phyloP scores from a whole-genome alignment of 176 grass and related monocot genomes.

The Saccharum spontaneum region DNA sequence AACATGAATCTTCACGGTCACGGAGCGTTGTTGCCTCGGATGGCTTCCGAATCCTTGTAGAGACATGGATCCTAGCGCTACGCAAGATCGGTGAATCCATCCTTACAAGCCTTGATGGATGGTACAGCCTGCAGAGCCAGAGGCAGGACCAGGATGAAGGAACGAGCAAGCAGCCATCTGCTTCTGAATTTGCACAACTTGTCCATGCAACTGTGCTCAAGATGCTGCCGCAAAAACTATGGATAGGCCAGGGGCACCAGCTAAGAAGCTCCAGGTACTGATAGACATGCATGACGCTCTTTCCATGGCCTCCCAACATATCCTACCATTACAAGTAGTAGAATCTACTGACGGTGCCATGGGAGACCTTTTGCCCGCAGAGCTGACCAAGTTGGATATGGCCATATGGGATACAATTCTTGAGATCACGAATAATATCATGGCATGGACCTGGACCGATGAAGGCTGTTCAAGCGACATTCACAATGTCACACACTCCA shows the following conservation, averaged over 20 bases:
- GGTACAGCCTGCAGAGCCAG: not conserved
- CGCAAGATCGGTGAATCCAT: not conserved
- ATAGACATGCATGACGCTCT: not conserved
- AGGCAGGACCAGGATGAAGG: not conserved
- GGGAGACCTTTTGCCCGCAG: not conserved
- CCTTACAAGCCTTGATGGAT: not conserved
- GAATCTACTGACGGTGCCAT: not conserved
- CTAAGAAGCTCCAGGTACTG: conserved; percentile 1
- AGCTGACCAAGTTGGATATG: not conserved
- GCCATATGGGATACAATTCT: not conserved
- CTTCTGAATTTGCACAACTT: not conserved
- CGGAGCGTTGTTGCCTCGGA: no score
- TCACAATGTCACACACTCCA: not conserved
- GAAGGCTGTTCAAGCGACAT: not conserved
- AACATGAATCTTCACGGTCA: no score
- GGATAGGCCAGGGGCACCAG: no score
- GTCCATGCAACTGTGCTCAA: not conserved
- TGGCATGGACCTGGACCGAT: not conserved
- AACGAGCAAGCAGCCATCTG: not conserved
- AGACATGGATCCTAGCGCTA: not conserved
- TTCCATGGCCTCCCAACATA: not conserved
- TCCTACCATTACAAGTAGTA: not conserved
- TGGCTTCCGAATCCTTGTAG: no score
- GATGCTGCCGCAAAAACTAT: not conserved
- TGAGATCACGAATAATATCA: not conserved